These are phyloP conservation scores for Colletotrichum liaoningense DNA, from an alignment of 2,329 filamentous ascomycete species.

Conservation along the genomic window DNA sequence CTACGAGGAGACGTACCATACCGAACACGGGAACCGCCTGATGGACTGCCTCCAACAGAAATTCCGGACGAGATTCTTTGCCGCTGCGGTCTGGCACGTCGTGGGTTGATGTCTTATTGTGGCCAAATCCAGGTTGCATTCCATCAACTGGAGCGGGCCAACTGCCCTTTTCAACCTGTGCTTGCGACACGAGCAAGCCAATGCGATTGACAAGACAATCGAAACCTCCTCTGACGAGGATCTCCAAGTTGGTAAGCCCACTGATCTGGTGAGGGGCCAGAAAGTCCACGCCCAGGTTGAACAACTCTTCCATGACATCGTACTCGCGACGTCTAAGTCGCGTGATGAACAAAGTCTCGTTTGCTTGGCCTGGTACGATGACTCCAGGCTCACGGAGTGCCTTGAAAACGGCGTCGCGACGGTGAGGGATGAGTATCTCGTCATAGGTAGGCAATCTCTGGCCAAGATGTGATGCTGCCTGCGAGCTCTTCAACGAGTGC, in stretches of 20 bases:
- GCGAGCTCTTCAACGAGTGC: neutral
- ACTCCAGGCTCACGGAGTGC: slow-evolving; percentile 30
- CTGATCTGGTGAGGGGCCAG: slow-evolving; percentile 1
- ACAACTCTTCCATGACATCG: slow-evolving; percentile 38
- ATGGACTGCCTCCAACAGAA: slow-evolving; percentile 42
- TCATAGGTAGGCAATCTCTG: neutral
- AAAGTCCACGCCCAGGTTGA: slow-evolving; percentile 30
- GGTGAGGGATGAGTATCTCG: neutral
- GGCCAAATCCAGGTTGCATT: neutral
- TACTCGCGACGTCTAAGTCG: slow-evolving; percentile 38
- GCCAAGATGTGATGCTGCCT: neutral
- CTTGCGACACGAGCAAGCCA: slow-evolving; percentile 24
- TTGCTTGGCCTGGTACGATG: neutral
- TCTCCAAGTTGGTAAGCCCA: neutral
- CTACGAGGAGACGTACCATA: slow-evolving; percentile 47
- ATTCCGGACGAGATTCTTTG: slow-evolving; percentile 17
- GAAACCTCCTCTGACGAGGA: slow-evolving; percentile 37
- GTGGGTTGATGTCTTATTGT: neutral
- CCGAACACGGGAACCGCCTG: slow-evolving; percentile 48
- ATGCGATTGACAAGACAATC: slow-evolving; percentile 38
- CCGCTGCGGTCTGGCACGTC: neutral
- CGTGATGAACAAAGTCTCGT: neutral
- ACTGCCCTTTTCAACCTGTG: slow-evolving; percentile 18
- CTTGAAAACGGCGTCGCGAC: neutral
- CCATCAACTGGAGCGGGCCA: neutral